Evolutionary conservation across 2,329 filamentous ascomycete genomes (phyloP), one percentile per base, ranked within the genome.

Genomic region (Pseudocercospora fuligena): DNA sequence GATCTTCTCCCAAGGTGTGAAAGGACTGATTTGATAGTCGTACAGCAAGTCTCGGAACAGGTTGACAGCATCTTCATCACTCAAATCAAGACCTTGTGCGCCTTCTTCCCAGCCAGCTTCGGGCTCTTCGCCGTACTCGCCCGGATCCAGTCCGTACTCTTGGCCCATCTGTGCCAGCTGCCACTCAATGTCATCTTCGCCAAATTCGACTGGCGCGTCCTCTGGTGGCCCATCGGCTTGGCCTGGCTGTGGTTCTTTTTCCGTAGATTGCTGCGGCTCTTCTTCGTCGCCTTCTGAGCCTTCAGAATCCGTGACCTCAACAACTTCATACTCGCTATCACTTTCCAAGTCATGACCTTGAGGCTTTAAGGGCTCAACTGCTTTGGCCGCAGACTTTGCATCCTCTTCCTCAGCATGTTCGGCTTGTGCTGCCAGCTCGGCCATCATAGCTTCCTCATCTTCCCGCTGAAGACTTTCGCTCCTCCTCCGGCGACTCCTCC

Each of bases 131-230:
- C 90, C 91, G 75, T 93, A 93, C 74, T 93, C 91, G 60, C 89
- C 92, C 0, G 88, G 88, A 46, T 93, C 92, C 31, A 94, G 83
- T 0, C 89, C 92, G 72, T 94, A 93, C n/a, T 92, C 90, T 71
- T 91, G 87, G 62, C 91, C 93, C 92, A 97, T 97, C 27, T 92
- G 90, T 61, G 92, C 92, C 12, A 99, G 84, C 76, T 99, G 95
- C 76, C 90, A 94, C 40, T 92, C 94, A 73, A 99, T 96, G 75
- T 99, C 95, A 61, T 94, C 94, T 78, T 98, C 95, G 64, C 91
- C 92, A 74, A 97, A 97, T 74, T 97, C 94, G 7, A 95, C 81
- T 0, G 84, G 81, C 54, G 81, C 79, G 12, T 85, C 80, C 8
- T 80, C 80, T 9, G 71, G 14, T 69, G 73, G 9, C 83, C 43